phyloP scores from a whole-genome alignment of 192 early-diverging fungal species.

The Coemansia erecta region DNA sequence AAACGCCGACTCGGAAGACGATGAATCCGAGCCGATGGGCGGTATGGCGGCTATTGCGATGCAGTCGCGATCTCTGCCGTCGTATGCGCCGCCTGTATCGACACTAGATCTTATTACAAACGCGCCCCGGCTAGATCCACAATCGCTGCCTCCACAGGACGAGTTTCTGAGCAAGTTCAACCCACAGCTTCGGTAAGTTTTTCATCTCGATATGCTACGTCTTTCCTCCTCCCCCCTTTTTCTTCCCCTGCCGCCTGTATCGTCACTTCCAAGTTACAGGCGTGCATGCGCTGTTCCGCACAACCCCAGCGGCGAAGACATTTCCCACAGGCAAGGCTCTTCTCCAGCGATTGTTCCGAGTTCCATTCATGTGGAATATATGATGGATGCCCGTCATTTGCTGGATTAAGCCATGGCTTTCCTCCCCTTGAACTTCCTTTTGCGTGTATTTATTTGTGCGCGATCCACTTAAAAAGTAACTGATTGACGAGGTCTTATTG shows the following conservation, averaged over 20 bases:
- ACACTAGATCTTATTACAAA: conserved; percentile 31
- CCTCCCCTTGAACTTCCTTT: too few relatives aligned
- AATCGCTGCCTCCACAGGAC: conserved; percentile 32
- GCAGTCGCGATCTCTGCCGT: not conserved
- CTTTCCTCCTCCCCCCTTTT: not conserved
- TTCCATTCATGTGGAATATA: too few relatives aligned
- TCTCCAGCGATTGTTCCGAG: too few relatives aligned
- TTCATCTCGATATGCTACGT: not conserved
- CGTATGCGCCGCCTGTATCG: not conserved
- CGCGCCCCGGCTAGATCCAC: conserved; percentile 15
- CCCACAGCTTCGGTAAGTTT: conserved; percentile 39
- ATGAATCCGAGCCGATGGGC: conserved; percentile 8
- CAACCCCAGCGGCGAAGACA: too few relatives aligned
- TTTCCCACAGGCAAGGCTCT: too few relatives aligned
- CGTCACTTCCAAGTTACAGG: not conserved
- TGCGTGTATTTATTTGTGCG: too few relatives aligned
- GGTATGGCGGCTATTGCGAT: conserved; percentile 11
- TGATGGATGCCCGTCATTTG: too few relatives aligned
- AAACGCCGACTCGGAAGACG: not conserved
- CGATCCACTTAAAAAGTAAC: too few relatives aligned
- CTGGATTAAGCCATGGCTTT: too few relatives aligned
- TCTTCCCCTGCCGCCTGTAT: not conserved
- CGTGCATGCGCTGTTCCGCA: too few relatives aligned
- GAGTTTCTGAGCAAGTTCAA: conserved; percentile 28
- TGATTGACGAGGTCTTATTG: not conserved